Conservation (phyloP, 176 grass and related monocot species). For the Zizania latifolia region DNA sequence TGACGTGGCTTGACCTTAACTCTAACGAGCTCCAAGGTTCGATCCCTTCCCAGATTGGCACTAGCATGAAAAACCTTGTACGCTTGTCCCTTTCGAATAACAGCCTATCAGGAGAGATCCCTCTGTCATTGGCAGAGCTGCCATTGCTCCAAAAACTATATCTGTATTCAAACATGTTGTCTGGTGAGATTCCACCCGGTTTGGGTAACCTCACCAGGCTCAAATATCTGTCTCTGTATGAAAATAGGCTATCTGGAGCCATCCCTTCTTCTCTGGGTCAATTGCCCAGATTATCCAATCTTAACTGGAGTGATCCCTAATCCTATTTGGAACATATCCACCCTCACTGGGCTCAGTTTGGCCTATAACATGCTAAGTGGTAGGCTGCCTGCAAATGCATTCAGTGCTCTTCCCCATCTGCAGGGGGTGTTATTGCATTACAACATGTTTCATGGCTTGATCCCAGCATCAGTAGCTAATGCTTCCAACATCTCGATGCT, state of each 20-base stretch:
- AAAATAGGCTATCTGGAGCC: neutral
- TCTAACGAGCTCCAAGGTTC: slow-evolving; percentile 22
- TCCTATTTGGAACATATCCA: slow-evolving; percentile 21
- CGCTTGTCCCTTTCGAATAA: neutral
- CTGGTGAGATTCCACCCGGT: slow-evolving; percentile 15
- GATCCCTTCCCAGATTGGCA: neutral
- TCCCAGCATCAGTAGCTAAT: slow-evolving; percentile 26
- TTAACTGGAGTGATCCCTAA: slow-evolving; percentile 19
- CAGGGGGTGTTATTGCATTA: neutral
- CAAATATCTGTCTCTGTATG: too few species aligned
- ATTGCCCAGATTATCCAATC: neutral
- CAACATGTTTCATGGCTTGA: slow-evolving; percentile 20
- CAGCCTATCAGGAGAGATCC: neutral
- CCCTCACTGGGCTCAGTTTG: too few species aligned
- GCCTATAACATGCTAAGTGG: neutral
- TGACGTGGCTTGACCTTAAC: neutral
- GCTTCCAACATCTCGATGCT: neutral
- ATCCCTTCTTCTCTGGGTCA: slow-evolving; percentile 21
- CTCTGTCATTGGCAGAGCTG: neutral
- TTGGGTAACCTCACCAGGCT: neutral
- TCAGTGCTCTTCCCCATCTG: too few species aligned
- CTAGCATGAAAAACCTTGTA: neutral
- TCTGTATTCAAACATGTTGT: neutral
- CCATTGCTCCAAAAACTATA: neutral
- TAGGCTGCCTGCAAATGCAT: neutral